Evolutionary conservation across 2,329 filamentous ascomycete species (phyloP).

Genomic region (Parastagonospora nodorum): DNA sequence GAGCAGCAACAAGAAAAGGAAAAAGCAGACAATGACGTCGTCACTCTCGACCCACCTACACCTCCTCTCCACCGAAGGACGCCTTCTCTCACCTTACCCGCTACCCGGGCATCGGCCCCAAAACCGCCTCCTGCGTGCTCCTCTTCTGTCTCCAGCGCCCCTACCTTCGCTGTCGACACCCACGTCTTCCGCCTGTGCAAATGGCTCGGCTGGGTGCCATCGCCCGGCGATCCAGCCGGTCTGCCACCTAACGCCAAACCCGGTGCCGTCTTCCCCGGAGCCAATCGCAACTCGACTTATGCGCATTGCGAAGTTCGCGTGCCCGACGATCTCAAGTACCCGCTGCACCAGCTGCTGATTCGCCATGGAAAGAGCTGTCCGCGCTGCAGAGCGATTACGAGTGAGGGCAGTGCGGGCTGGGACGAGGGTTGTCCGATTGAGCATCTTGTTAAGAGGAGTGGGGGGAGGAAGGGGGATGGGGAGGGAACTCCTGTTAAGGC

Average conservation of each 20-base stretch:
- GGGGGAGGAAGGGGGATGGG: slow-evolving; percentile 54
- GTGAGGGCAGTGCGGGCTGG: slow-evolving; percentile 66
- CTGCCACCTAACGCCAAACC: slow-evolving; percentile 37
- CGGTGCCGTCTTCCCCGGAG: slow-evolving; percentile 49
- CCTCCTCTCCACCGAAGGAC: slow-evolving; percentile 58
- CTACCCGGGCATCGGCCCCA: slow-evolving; percentile 68
- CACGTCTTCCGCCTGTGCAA: slow-evolving; percentile 68
- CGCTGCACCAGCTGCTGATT: slow-evolving; percentile 66
- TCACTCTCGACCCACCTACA: slow-evolving; percentile 69
- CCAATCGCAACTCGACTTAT: slow-evolving; percentile 59
- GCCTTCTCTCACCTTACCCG: slow-evolving; percentile 63
- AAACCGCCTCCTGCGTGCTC: slow-evolving; percentile 68
- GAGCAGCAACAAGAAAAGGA: slow-evolving; percentile 64
- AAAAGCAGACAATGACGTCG: slow-evolving; percentile 61
- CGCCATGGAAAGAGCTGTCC: slow-evolving; percentile 66
- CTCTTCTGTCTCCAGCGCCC: slow-evolving; percentile 68
- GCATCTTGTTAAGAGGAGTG: slow-evolving; percentile 63
- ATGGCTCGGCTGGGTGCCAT: slow-evolving; percentile 66
- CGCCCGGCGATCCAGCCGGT: slow-evolving; percentile 41
- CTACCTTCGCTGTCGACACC: slow-evolving; percentile 68
- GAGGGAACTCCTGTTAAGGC: slow-evolving; percentile 19
- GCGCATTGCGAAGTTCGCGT: slow-evolving; percentile 65
- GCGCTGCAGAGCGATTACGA: slow-evolving; percentile 65
- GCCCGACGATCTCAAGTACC: slow-evolving; percentile 67
- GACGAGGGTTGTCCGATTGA: slow-evolving; percentile 68